Evolutionary conservation across 768 basidiomycete species (phyloP).

Genomic region (Tylopilus intermedius): DNA sequence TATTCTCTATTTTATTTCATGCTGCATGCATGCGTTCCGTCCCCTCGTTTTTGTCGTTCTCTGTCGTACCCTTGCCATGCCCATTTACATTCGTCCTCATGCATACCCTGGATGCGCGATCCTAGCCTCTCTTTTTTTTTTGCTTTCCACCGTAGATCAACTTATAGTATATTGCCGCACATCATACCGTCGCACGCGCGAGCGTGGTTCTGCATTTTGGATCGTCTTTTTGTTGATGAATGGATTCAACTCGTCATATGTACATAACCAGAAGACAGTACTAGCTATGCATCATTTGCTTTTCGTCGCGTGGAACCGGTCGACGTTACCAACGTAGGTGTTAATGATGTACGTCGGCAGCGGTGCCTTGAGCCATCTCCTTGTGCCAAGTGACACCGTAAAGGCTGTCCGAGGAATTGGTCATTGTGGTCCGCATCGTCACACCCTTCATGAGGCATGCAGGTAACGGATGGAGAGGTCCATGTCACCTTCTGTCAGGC

Average conservation of each 20-base stretch:
- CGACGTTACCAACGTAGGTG: too few relatives aligned
- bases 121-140: neutral
- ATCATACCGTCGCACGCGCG: constrained; percentile 6
- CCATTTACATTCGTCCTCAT: neutral
- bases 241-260: neutral
- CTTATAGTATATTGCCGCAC: constrained; percentile 13
- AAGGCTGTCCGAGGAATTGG: too few relatives aligned
- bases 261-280: constrained; percentile 9
- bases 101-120: constrained; percentile 1
- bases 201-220: constrained; percentile 1
- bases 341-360: too few relatives aligned
- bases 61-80: neutral
- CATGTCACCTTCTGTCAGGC: too few relatives aligned
- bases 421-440: too few relatives aligned
- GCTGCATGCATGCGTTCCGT: constrained; percentile 1
- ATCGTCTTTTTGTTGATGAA: neutral
- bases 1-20: constrained; percentile 13
- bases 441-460: too few relatives aligned
- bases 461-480: too few relatives aligned
- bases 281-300: neutral
- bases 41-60: neutral
- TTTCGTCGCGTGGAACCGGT: neutral
- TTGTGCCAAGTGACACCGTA: too few relatives aligned
- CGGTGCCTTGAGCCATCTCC: too few relatives aligned
- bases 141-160: constrained; percentile 9